Evolutionary conservation across 2,329 filamentous ascomycete species (phyloP), one percentile per base, ranked within the genome.

Genomic region (Colletotrichum echinochloae): DNA sequence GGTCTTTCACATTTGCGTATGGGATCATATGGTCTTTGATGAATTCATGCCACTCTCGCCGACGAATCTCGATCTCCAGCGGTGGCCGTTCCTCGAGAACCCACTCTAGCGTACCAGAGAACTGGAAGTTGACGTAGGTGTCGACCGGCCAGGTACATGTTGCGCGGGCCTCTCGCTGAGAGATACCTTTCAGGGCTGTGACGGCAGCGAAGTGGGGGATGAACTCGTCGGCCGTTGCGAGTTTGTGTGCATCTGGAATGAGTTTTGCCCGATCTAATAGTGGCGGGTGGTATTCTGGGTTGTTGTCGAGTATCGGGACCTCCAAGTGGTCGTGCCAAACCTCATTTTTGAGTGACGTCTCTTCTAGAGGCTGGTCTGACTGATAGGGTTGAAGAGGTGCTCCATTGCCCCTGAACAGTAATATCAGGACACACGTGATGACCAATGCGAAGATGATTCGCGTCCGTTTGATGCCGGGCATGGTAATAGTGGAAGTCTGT

Each of bases 11-110:
- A n/a, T 37, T 54, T 6, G 66, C 16, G 39, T 69, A 69, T 18
- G 66, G 61, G 18, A 69, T 66, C 61, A 69, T 60, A 18, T 54
- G 37, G 20, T 46, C 48, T 16, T 35, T 26, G 11, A 69, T 26
- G 16, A 69, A 66, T 7, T 69, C 66, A 5, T 69, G 66, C 66
- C 66, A 69, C 20, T 69, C 66, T 7, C 62, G 66, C 20, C 66
- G 62, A 11, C 61, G 66, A 12, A 66, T 61, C 66, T 69, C 66
- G 16, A 69, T 69, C 16, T 69, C 66, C 23, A 69, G 33, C 1
- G 54, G 39, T 16, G 66, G 66, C 1, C 66, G 61, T 12, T 60
- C 61, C 37, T 69, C 54, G 11, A 69, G 23, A n/a, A 65, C 66
- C 66, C 66, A 69, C 8, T 59, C 61, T 26, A 65, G 37, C 28